Conservation (phyloP, 257 asterid species). For the Solanum corneliomulleri region DNA sequence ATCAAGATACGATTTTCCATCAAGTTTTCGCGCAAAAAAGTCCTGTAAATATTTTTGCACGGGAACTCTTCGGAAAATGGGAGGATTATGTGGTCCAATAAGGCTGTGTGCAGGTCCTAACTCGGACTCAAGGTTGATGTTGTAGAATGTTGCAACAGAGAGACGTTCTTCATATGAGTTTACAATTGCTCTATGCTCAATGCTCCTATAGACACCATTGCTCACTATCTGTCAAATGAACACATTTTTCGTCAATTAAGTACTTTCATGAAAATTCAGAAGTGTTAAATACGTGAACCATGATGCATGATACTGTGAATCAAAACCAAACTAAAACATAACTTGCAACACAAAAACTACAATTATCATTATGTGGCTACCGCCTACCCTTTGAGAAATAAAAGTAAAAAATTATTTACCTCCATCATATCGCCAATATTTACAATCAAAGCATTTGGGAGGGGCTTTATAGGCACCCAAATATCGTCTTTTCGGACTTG, state of each 20-base stretch:
- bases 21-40: constrained; percentile 25
- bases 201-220: constrained; percentile 36
- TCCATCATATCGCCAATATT: constrained; percentile 48
- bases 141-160: constrained; percentile 39
- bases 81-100: constrained; percentile 21
- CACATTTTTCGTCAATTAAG: not conserved
- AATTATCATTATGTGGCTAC: not conserved
- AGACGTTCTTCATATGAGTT: constrained; percentile 29
- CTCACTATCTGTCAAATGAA: constrained; percentile 24
- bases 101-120: constrained; percentile 43
- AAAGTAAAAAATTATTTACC: constrained; percentile 7
- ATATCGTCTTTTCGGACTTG: constrained; percentile 30
- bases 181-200: constrained; percentile 47
- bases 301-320: not conserved
- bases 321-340: not conserved
- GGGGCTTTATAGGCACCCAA: constrained; percentile 36
- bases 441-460: constrained; percentile 30
- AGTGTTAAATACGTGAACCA: not conserved
- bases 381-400: not conserved
- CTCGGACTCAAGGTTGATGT: constrained; percentile 21
- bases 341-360: too few species aligned
- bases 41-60: constrained; percentile 18
- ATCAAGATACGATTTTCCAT: constrained; percentile 33
- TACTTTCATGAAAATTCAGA: not conserved
- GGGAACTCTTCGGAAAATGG: constrained; percentile 18